Evolutionary conservation across 495 filamentous ascomycete species (phyloP).

Genomic region (Glonium stellatum): DNA sequence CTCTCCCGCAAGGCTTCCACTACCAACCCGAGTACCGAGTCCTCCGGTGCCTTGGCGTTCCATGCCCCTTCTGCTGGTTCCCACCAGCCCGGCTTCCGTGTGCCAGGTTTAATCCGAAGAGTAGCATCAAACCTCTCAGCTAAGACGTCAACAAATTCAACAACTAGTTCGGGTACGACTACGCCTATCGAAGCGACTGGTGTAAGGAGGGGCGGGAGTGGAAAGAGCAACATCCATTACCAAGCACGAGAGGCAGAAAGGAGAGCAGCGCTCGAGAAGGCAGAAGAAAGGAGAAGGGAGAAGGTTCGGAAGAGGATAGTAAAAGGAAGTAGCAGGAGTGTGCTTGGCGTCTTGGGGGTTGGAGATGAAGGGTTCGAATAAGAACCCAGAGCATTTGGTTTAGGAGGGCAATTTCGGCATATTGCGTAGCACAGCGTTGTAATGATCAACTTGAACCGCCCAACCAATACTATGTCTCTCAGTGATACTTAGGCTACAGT

Average conservation of each 20-base stretch:
- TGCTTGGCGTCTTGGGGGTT: slow-evolving; percentile 17
- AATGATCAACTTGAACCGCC: too few relatives aligned
- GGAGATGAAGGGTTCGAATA: slow-evolving; percentile 26
- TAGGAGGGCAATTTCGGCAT: too few relatives aligned
- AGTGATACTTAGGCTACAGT: too few relatives aligned
- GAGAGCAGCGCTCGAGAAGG: slow-evolving; percentile 50
- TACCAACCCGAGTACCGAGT: slow-evolving; percentile 37
- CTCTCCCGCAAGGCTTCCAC: slow-evolving; percentile 50
- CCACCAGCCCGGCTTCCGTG: slow-evolving; percentile 51
- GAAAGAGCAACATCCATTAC: slow-evolving; percentile 75
- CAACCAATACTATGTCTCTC: too few relatives aligned
- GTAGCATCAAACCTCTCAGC: slow-evolving; percentile 57
- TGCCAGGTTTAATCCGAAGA: slow-evolving; percentile 70
- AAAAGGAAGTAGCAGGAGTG: slow-evolving; percentile 6
- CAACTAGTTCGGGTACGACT: slow-evolving; percentile 28
- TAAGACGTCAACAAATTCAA: slow-evolving; percentile 28
- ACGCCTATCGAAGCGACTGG: slow-evolving; percentile 38
- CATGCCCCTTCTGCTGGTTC: slow-evolving; percentile 24
- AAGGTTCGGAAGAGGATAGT: slow-evolving; percentile 51
- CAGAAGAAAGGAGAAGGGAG: slow-evolving; percentile 58
- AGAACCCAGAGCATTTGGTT: too few relatives aligned
- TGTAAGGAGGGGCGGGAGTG: slow-evolving; percentile 46
- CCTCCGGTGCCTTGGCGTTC: slow-evolving; percentile 31
- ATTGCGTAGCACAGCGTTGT: too few relatives aligned
- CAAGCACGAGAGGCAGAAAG: slow-evolving; percentile 69